Base-by-base conservation (phyloP, 768 basidiomycete species). In the Kwoniella heveanensis region DNA sequence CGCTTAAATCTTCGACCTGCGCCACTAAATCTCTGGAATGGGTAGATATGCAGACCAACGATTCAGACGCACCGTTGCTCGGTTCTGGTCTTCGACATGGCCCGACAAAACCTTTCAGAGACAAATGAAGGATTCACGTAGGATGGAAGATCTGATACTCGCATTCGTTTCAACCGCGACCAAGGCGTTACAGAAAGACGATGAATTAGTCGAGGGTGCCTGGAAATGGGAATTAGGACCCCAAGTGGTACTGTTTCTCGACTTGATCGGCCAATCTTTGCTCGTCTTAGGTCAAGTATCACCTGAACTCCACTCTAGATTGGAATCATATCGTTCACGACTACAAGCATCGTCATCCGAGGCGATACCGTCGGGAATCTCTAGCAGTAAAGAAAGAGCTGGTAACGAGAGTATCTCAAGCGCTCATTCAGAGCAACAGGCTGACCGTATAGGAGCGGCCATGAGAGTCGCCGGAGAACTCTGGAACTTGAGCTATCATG, bases 121-220 rank as follows among this genome's bases (percentile, higher is more conserved):
- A 36, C 90, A 93, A 72, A 89, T 97, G 87, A 91, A 92, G 80
- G 94, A 97, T 79, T 94, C 91, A 78, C 86, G 96, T 50, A 96
- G 95, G 82, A 91, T 97, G 39, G 96, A 99, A 81, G 93, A 97
- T 67, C 88, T 99, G 58, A 95, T 99, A 63, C 84, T 99, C 55
- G 90, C 90, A 85, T 97, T 97, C 73, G 94, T 94, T 12, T 90
- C 93, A 1, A 88, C 92, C 56, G 90, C 95, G 2, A 92, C 91
- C 2, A 85, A 86, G 26, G 86, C 91, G 9, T 84, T 98, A 64
- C 90, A 88, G 85, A 96, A 96, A 81, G 92, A 94, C 68, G 90
- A 90, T 0, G 85, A 89, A 1, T 82, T 93, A 1, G 85, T 85
- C 17, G 89, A 87, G 24, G 93, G 96, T 52, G 89, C 86, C 22